These are phyloP conservation scores for Schoenoplectus tabernaemontani DNA, from an alignment of 202 grass and related monocot genomes.

Conservation along the genomic window DNA sequence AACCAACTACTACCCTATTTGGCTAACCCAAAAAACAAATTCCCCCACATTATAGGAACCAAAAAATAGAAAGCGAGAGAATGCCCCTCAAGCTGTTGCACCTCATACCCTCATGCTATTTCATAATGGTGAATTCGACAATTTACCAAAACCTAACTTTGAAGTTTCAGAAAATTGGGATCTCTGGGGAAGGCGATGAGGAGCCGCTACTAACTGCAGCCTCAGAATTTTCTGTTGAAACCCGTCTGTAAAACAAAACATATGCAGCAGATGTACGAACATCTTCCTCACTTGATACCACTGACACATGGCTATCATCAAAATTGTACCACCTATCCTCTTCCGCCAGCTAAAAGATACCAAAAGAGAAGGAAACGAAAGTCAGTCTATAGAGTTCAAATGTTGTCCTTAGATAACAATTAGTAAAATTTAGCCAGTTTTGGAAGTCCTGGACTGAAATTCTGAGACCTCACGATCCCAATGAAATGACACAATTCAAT, in stretches of 20 bases:
- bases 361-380: slow-evolving; percentile 11
- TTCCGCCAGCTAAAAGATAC: slow-evolving; percentile 51
- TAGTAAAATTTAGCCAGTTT: neutral
- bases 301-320: slow-evolving; percentile 93
- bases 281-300: slow-evolving; percentile 56
- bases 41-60: neutral
- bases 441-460: no score
- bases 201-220: neutral
- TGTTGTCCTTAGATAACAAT: no score
- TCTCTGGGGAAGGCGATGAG: neutral
- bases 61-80: slow-evolving; percentile 6
- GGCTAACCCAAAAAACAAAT: slow-evolving; percentile 3
- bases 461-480: neutral
- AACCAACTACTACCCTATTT: neutral
- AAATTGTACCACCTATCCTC: slow-evolving; percentile 94
- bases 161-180: slow-evolving; percentile 11
- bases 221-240: slow-evolving; percentile 18
- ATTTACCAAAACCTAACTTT: neutral
- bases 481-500: neutral
- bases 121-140: neutral
- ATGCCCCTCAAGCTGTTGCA: neutral
- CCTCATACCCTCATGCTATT: neutral
- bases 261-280: slow-evolving; percentile 76
- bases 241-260: slow-evolving; percentile 69
- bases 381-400: no score